These are phyloP conservation scores for Lavandula angustifolia DNA, from an alignment of 257 asterid genomes.

Conservation along the genomic window DNA sequence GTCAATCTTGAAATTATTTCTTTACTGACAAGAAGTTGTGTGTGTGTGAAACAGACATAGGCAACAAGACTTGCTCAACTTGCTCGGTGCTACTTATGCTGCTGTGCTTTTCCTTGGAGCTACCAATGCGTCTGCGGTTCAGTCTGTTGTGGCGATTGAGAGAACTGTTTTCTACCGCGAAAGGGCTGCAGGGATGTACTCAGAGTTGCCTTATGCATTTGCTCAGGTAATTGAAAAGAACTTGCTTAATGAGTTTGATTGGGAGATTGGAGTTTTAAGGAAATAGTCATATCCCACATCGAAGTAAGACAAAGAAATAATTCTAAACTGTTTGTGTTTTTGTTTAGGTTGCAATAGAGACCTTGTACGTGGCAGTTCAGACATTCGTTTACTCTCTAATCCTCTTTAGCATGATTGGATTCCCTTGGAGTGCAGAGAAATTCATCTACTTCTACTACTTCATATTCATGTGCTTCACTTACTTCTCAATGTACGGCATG, in stretches of 20 bases:
- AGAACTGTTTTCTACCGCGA: conserved; percentile 87
- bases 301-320: too few species aligned
- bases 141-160: conserved; percentile 69
- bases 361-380: conserved; percentile 68
- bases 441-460: conserved; percentile 78
- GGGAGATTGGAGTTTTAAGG: too few species aligned
- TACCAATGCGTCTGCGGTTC: conserved; percentile 72
- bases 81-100: conserved; percentile 79
- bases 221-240: conserved; percentile 44
- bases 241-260: too few species aligned
- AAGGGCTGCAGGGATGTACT: conserved; percentile 89
- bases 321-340: too few species aligned
- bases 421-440: conserved; percentile 56
- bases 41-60: conserved; percentile 41
- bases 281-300: too few species aligned
- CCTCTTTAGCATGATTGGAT: conserved; percentile 78
- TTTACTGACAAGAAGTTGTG: too few species aligned
- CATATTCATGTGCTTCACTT: conserved; percentile 82
- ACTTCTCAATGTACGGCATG: conserved; percentile 90
- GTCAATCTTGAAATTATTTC: too few species aligned
- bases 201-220: conserved; percentile 82
- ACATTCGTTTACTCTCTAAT: conserved; percentile 56
- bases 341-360: conserved; percentile 61
- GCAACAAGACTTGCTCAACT: conserved; percentile 74
- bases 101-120: conserved; percentile 87